Evolutionary conservation across 768 basidiomycete species (phyloP), one percentile per base, ranked within the genome.

Genomic region (Boletus rubescentipes): DNA sequence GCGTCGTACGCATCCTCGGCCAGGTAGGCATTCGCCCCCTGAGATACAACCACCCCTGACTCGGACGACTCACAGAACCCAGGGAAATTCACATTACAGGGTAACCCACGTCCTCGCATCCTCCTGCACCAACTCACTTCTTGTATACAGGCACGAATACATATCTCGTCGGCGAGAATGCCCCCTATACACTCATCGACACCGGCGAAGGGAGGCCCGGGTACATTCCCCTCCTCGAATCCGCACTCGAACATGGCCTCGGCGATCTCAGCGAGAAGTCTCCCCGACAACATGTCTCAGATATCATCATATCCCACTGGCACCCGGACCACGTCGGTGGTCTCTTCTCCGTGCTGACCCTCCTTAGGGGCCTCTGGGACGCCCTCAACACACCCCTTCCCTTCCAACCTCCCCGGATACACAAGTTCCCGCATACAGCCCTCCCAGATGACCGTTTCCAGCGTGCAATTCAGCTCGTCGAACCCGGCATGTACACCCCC

Each of bases 301-400:
- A 98, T 66, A 91, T 98, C 70, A 76, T 98, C 63, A 76, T 98
- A 51, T 92, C 93, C 0, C 96, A 98, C 69, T 86, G 86, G 79
- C 96, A 98, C 67, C 73, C 75, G 30, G 96, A 98, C 72, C 96
- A 98, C 60, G 77, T 86, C 58, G 81, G 81, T 8, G 96, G 94
- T 5, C 74, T 97, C 2, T 80, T 81, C 0, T 72, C 79, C 29
- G 86, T 97, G 1, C 78, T 98, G 1, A 58, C 64, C 6, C 81
- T 92, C 38, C 78, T 97, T 2, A 74, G 78, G 11, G 67, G 74
- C 35, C 72, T 87, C n/a, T 90, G 88, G 87, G 70, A 77, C 52
- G 71, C 75, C 62, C 72, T 78, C 4, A 77, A 80, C 54, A 62
- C 73, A 12, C 63, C 70, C 0, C 49, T 57, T 5, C 76, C 81